Percentiles rank a stretch among this genome's conserved stretches.
These are phyloP conservation scores for Clarireedia monteithiana DNA, from an alignment of 2,329 filamentous ascomycete species.

Conservation along the genomic window DNA sequence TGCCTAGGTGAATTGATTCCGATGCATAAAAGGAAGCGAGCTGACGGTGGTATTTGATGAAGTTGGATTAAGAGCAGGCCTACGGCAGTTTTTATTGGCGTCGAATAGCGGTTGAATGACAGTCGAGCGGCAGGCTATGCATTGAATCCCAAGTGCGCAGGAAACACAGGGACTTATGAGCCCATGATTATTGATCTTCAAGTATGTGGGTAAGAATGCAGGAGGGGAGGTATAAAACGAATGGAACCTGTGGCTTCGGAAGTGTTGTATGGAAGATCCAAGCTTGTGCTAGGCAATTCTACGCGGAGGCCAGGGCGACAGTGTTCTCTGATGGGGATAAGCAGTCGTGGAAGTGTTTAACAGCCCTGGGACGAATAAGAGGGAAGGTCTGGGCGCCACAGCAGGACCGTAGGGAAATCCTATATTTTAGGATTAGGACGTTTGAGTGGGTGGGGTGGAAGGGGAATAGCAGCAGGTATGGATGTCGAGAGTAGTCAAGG, in stretches of 20 bases:
- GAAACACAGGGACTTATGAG: constrained; percentile 15
- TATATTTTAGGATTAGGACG: constrained; percentile 12
- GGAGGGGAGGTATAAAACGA: constrained; percentile 15
- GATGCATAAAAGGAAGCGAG: constrained; percentile 5
- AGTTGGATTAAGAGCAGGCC: not conserved
- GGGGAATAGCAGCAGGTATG: too few relatives aligned
- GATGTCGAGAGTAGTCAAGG: not conserved
- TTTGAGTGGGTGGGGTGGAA: not conserved
- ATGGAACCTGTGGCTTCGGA: constrained; percentile 22
- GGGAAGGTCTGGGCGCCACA: constrained; percentile 21
- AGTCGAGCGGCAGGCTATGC: constrained; percentile 6
- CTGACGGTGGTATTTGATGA: constrained; percentile 1
- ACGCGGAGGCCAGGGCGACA: constrained; percentile 20
- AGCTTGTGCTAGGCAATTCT: constrained; percentile 20
- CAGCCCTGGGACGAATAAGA: constrained; percentile 22
- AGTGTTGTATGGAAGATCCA: constrained; percentile 18
- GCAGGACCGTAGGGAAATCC: constrained; percentile 13
- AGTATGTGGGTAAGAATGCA: constrained; percentile 11
- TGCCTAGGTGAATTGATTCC: not conserved
- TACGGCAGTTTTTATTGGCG: constrained; percentile 9
- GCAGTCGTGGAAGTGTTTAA: constrained; percentile 22
- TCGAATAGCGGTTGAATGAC: not conserved
- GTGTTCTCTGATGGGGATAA: constrained; percentile 18
- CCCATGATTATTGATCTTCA: constrained; percentile 18
- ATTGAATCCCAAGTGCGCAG: constrained; percentile 3